phyloP scores from a whole-genome alignment of 2,329 filamentous ascomycete species.

The Calonectria crousiana region DNA sequence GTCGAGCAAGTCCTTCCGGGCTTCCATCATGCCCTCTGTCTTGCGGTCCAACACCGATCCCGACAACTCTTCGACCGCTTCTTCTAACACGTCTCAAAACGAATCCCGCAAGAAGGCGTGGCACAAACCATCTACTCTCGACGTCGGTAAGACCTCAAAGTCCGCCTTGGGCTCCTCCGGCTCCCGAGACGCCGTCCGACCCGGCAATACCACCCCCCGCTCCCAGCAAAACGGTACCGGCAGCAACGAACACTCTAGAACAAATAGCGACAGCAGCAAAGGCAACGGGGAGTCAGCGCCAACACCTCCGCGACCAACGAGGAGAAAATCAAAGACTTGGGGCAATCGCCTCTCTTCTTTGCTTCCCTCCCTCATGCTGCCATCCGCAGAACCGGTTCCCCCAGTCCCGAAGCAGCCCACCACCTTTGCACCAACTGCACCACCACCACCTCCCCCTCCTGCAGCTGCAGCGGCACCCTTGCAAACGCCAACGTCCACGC shows the following conservation, averaged over 20 bases:
- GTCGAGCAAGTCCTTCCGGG: conserved; percentile 60
- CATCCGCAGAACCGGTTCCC: conserved; percentile 45
- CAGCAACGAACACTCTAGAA: conserved; percentile 2
- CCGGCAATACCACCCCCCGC: conserved; percentile 21
- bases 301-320: conserved; percentile 31
- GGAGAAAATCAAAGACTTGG: conserved; percentile 52
- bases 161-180: conserved; percentile 23
- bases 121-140: conserved; percentile 41
- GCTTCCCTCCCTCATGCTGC: conserved; percentile 53
- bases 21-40: conserved; percentile 53
- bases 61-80: conserved; percentile 36
- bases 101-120: conserved; percentile 40
- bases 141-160: conserved; percentile 36
- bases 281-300: conserved; percentile 35
- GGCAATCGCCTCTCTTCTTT: conserved; percentile 51
- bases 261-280: conserved; percentile 15
- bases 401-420: conserved; percentile 38
- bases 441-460: conserved; percentile 41
- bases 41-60: conserved; percentile 47
- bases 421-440: conserved; percentile 26
- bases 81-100: conserved; percentile 25
- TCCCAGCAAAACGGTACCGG: conserved; percentile 18
- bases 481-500: conserved; percentile 28
- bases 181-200: conserved; percentile 36
- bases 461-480: conserved; percentile 6